These are phyloP conservation scores for Diospyros kaki DNA, from an alignment of 148 eudicot species.

Conservation along the genomic window DNA sequence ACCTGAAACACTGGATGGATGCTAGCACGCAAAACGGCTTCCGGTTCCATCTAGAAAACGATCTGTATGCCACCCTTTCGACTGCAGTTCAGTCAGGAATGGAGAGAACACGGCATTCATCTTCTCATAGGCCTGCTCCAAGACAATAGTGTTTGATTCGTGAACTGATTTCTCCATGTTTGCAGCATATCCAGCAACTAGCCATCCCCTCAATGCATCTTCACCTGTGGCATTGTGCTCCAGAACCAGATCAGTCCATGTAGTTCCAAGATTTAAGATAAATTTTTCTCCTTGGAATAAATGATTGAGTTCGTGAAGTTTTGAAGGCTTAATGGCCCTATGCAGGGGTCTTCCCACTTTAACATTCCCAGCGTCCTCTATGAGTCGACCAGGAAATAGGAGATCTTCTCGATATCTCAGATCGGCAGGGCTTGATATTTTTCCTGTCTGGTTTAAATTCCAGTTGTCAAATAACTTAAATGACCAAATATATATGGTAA, in stretches of 20 bases:
- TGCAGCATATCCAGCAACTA: constrained; percentile 81
- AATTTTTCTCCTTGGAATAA: constrained; percentile 81
- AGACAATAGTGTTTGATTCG: constrained; percentile 18
- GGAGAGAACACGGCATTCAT: constrained; percentile 69
- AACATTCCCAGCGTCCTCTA: constrained; percentile 84
- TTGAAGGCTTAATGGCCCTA: constrained; percentile 62
- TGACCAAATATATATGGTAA: neutral
- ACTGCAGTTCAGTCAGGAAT: constrained; percentile 57
- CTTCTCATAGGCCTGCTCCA: constrained; percentile 65
- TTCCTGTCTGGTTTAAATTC: constrained; percentile 49
- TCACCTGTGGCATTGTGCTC: constrained; percentile 84
- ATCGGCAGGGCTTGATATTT: constrained; percentile 85
- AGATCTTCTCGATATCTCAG: constrained; percentile 88
- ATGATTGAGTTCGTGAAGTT: constrained; percentile 57
- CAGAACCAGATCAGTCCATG: constrained; percentile 73
- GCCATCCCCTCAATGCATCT: constrained; percentile 96
- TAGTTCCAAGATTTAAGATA: constrained; percentile 47
- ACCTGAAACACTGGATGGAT: constrained; percentile 10
- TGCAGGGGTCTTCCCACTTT: constrained; percentile 74
- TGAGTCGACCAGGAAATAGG: constrained; percentile 72
- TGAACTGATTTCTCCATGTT: constrained; percentile 29
- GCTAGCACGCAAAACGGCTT: constrained; percentile 56
- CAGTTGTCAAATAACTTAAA: neutral
- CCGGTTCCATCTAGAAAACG: constrained; percentile 96
- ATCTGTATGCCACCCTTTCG: constrained; percentile 96